Percentiles rank a stretch among this genome's conserved stretches.
phyloP scores from a whole-genome alignment of 176 grass and related monocot genomes.

The Rhipidocladum racemiflorum region DNA sequence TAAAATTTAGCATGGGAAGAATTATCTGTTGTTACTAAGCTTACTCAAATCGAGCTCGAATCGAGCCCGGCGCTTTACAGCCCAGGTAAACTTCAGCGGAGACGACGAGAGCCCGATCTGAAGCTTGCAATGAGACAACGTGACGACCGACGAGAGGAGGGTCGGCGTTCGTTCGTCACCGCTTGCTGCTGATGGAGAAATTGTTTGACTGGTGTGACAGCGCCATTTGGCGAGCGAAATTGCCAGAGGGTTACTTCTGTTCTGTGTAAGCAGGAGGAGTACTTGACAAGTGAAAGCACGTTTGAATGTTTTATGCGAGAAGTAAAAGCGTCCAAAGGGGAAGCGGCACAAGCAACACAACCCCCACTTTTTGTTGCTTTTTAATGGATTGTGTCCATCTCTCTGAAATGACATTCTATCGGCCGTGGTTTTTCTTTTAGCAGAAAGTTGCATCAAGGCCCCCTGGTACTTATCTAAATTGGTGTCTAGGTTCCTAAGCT shows the following conservation, averaged over 20 bases:
- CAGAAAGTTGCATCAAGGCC: not conserved
- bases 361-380: not conserved
- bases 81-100: not conserved
- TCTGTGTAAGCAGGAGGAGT: not conserved
- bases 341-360: not conserved
- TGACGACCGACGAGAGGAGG: too few relatives aligned
- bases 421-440: not conserved
- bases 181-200: not conserved
- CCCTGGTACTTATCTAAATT: not conserved
- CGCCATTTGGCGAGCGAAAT: slow-evolving; percentile 27
- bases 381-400: not conserved
- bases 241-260: too few relatives aligned
- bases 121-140: not conserved
- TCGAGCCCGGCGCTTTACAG: too few relatives aligned
- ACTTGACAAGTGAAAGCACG: not conserved
- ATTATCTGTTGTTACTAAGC: too few relatives aligned
- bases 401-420: not conserved
- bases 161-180: not conserved
- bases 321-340: slow-evolving; percentile 1
- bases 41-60: too few relatives aligned
- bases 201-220: not conserved
- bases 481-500: not conserved
- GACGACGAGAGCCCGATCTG: not conserved
- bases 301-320: not conserved
- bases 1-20: too few relatives aligned